Percentiles rank a stretch among this genome's conserved stretches.
These are phyloP conservation scores for Solanum pimpinellifolium DNA, from an alignment of 257 asterid genomes.

Conservation along the genomic window DNA sequence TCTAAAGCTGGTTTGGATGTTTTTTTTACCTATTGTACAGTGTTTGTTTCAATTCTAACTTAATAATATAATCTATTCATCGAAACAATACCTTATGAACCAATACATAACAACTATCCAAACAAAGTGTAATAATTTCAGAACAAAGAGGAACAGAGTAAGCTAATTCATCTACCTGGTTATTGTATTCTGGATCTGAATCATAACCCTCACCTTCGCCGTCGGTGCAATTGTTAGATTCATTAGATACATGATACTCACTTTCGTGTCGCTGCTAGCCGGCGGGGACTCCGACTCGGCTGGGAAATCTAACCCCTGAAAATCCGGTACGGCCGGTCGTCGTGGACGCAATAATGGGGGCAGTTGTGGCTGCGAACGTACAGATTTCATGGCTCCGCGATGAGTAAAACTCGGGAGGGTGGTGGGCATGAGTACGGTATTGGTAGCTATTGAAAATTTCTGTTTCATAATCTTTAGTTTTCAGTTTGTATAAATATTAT, in stretches of 20 bases:
- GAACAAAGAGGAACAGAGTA: neutral
- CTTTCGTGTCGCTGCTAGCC: neutral
- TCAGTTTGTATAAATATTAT: too few relatives aligned
- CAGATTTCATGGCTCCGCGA: neutral
- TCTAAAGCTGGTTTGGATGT: too few relatives aligned
- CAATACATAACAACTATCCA: too few relatives aligned
- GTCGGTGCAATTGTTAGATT: neutral
- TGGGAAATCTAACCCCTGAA: neutral
- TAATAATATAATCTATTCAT: too few relatives aligned
- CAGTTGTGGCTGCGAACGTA: neutral
- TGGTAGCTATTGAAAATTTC: neutral
- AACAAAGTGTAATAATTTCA: neutral
- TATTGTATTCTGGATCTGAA: neutral
- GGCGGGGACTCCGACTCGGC: neutral
- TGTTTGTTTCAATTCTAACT: too few relatives aligned
- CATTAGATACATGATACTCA: neutral
- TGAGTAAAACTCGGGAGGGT: too few relatives aligned
- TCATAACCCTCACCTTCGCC: neutral
- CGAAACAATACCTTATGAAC: too few relatives aligned
- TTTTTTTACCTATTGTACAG: too few relatives aligned
- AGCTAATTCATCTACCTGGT: neutral
- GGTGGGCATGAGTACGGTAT: too few relatives aligned
- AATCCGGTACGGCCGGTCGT: neutral
- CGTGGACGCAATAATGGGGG: neutral
- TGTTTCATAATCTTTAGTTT: too few relatives aligned